A percentile compares a stretch with the other conserved stretches of the same genome.
phyloP scores from a whole-genome alignment of 805 yeast genomes.

The Jamesozyma spencerorum region DNA sequence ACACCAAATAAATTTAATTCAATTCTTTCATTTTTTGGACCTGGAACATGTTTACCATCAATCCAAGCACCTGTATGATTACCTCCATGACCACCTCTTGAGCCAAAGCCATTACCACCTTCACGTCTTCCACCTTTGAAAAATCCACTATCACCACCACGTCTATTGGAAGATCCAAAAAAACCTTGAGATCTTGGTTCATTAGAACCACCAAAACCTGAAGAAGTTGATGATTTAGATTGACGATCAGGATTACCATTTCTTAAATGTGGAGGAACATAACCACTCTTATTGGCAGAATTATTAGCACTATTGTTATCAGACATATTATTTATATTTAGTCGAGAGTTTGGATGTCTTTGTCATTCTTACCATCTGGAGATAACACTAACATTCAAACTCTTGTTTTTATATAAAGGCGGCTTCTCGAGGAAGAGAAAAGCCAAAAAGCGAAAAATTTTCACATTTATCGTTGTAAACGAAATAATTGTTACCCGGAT shows the following conservation, averaged over 20 bases:
- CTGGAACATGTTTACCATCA: conserved; percentile 83
- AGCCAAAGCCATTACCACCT: conserved; percentile 13
- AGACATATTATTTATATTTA: too few relatives aligned
- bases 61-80: conserved; percentile 58
- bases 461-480: background rate
- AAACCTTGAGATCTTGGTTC: conserved; percentile 23
- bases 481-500: background rate
- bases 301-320: too few relatives aligned
- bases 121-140: conserved; percentile 29
- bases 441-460: background rate
- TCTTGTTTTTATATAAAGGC: background rate
- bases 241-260: conserved; percentile 19
- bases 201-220: conserved; percentile 8
- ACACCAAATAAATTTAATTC: conserved; percentile 87
- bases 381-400: too few relatives aligned
- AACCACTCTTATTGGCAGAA: conserved; percentile 14
- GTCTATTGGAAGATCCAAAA: conserved; percentile 22
- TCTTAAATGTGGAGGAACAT: conserved; percentile 45
- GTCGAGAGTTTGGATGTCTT: too few relatives aligned
- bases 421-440: background rate
- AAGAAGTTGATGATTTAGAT: conserved; percentile 5
- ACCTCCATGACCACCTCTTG: conserved; percentile 26
- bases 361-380: too few relatives aligned
- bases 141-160: conserved; percentile 31
- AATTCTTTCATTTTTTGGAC: conserved; percentile 54